Base-by-base conservation (phyloP, 2,329 filamentous ascomycete species). In the Lachnellula arida region DNA sequence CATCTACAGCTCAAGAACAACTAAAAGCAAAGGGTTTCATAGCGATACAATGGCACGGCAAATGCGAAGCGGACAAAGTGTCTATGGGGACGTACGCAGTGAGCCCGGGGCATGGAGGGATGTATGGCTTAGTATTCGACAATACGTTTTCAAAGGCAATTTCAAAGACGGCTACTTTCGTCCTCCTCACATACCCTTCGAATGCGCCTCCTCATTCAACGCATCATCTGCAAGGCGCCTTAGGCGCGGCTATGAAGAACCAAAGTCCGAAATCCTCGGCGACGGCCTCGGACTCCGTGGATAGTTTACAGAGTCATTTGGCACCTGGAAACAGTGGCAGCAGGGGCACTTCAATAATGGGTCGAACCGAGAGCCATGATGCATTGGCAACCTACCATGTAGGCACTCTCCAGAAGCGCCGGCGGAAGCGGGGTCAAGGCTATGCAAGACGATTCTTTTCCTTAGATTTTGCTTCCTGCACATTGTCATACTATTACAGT, bases 91-190 rank as follows among this genome's bases (percentile, higher is more conserved):
- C 87, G 19, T 90, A 91, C 70, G 88, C 96, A 68, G 89, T 97
- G 23, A 76, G 77, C 0, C 67, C 76, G 7, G 85, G 84, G 35
- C 85, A 94, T 61, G 89, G 86, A 23, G 94, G 94, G 68, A 97
- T 96, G 84, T 99, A 96, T 70, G 94, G 92, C 55, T 78, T 99
- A 59, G 91, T 97, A 34, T 96, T 99, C 69, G 94, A 99, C 81
- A 99, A 99, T 70, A 99, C 94, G 28, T 99, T 99, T 71, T 96
- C 92, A 58, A 97, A 97, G 75, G 89, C 87, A 72, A 87, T 89
- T 43, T 94, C 92, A 52, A 99, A 99, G 75, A 96, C 88, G 32
- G 91, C 91, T 19, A 97, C 93, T 7, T 90, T 99, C 68, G 92
- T 97, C 37, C 83, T 99, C 51, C 81, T 97, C 71, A 97, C 91